phyloP scores from a whole-genome alignment of 1,139 yeast species.

The Martiniozyma asiatica region DNA sequence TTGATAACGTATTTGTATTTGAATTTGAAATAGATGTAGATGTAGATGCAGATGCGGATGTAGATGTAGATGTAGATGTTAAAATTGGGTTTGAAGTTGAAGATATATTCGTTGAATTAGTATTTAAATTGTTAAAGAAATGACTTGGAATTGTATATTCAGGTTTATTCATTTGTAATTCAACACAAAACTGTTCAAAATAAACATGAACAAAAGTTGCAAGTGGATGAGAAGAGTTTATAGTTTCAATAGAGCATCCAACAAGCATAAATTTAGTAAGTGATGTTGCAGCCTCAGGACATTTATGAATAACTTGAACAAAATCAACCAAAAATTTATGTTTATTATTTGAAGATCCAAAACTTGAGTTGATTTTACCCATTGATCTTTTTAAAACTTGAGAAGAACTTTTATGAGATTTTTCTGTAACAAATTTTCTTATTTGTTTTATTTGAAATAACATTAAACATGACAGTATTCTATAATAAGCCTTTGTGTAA shows the following conservation, averaged over 20 bases:
- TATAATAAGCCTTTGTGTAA: constrained; percentile 14
- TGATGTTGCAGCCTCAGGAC: constrained; percentile 20
- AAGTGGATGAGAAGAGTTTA: constrained; percentile 30
- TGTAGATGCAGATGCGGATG: background rate
- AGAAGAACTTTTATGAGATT: constrained; percentile 13
- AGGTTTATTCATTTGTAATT: constrained; percentile 15
- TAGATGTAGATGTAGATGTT: constrained; percentile 5
- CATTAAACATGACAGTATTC: constrained; percentile 16
- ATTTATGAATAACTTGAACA: constrained; percentile 12
- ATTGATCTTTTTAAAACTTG: constrained; percentile 17
- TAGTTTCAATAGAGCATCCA: constrained; percentile 19
- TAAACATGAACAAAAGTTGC: constrained; percentile 28
- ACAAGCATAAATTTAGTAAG: constrained; percentile 24
- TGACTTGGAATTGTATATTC: constrained; percentile 7
- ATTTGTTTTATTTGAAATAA: constrained; percentile 16
- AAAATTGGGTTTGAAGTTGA: constrained; percentile 13
- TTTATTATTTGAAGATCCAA: constrained; percentile 9
- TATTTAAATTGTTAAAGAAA: constrained; percentile 7
- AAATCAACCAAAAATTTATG: constrained; percentile 18
- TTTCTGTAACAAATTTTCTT: constrained; percentile 14
- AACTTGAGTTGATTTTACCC: constrained; percentile 9
- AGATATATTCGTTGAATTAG: background rate
- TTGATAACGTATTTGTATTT: background rate
- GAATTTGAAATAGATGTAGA: background rate
- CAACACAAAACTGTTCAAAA: constrained; percentile 17